phyloP scores from a whole-genome alignment of 306 rosid genomes.

The Castanea sativa region DNA sequence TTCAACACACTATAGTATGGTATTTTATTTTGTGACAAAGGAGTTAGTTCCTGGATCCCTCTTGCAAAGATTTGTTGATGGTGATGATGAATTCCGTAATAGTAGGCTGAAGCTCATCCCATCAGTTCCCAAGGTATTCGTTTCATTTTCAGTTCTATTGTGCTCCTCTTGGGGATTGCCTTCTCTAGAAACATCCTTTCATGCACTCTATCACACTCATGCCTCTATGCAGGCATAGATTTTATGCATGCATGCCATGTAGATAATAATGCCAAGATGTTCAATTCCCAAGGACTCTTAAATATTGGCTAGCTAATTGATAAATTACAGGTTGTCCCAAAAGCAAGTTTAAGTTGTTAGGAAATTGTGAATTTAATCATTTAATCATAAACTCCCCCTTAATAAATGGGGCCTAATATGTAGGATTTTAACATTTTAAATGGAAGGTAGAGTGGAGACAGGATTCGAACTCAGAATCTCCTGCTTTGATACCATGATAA shows the following conservation, averaged over 20 bases:
- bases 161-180: background rate
- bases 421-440: no score
- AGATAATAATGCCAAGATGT: background rate
- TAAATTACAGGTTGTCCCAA: no score
- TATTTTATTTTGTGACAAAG: conserved; percentile 86
- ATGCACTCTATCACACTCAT: background rate
- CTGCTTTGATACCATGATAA: no score
- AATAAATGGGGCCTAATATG: no score
- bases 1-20: conserved; percentile 96
- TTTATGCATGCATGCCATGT: background rate
- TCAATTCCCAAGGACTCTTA: background rate
- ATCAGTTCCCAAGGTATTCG: conserved; percentile 90
- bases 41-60: conserved; percentile 86
- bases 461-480: no score
- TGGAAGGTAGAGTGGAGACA: no score
- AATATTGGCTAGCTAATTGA: background rate
- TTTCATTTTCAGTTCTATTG: background rate
- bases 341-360: no score
- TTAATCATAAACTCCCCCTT: no score
- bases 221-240: background rate
- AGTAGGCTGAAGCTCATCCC: conserved; percentile 97
- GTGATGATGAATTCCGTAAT: conserved; percentile 96
- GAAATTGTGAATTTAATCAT: no score
- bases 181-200: background rate
- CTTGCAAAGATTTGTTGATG: conserved; percentile 94